These are phyloP conservation scores for Pichia sp. DNA, from an alignment of 1,139 yeast genomes.

Conservation along the genomic window DNA sequence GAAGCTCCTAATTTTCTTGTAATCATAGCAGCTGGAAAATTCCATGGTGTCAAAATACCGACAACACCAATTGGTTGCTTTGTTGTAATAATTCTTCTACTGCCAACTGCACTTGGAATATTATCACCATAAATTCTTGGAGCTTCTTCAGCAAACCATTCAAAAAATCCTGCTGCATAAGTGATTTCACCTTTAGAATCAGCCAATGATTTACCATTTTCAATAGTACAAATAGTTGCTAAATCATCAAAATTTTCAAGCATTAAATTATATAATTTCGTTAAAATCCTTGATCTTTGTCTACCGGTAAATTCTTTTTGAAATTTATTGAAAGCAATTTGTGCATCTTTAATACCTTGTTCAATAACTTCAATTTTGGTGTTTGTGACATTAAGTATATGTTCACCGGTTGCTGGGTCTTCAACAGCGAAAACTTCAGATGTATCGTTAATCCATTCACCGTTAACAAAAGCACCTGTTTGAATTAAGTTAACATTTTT, in stretches of 20 bases:
- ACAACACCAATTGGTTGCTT: conserved; percentile 90
- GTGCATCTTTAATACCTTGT: conserved; percentile 59
- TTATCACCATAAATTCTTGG: conserved; percentile 72
- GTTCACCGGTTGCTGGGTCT: conserved; percentile 71
- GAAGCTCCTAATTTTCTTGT: conserved; percentile 92
- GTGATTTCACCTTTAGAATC: conserved; percentile 76
- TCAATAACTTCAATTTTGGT: conserved; percentile 53
- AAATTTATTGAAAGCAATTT: conserved; percentile 53
- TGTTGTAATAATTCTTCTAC: conserved; percentile 57
- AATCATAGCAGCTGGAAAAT: conserved; percentile 94
- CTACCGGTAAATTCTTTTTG: conserved; percentile 52
- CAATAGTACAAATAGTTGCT: conserved; percentile 67
- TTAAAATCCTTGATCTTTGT: conserved; percentile 61
- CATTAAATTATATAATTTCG: conserved; percentile 59
- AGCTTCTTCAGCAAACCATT: conserved; percentile 92
- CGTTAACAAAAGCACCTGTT: conserved; percentile 27
- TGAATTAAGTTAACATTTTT: conserved; percentile 24
- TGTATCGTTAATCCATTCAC: conserved; percentile 22
- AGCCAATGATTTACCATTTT: conserved; percentile 76
- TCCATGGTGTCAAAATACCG: conserved; percentile 94
- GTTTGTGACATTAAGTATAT: conserved; percentile 53
- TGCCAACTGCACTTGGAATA: conserved; percentile 56
- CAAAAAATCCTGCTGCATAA: conserved; percentile 75
- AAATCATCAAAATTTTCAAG: conserved; percentile 67
- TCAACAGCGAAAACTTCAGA: conserved; percentile 54